Percentiles rank a stretch among this genome's conserved stretches.
Conservation (phyloP, 2,329 filamentous ascomycete genomes). For the Myrmaecium sp. region DNA sequence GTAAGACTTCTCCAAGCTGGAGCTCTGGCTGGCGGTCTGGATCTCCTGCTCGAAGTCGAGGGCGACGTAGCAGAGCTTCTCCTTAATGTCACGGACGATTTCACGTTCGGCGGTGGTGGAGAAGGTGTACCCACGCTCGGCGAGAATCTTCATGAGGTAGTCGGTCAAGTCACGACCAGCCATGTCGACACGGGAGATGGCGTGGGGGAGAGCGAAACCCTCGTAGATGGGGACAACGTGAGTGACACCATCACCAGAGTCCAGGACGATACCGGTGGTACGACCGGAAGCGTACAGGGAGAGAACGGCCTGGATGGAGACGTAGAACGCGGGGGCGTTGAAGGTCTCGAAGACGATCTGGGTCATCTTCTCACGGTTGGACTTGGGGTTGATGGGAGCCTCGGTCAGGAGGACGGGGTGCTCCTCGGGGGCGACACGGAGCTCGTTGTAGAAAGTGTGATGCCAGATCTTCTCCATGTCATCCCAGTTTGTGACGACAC, state of each 20-base stretch:
- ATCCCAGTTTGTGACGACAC: slow-evolving; percentile 99
- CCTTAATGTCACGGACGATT: slow-evolving; percentile 99
- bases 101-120: slow-evolving; percentile 99
- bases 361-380: slow-evolving; percentile 99
- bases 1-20: slow-evolving; percentile 98
- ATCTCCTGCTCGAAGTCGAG: slow-evolving; percentile 99
- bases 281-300: slow-evolving; percentile 99
- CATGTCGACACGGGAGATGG: slow-evolving; percentile 99
- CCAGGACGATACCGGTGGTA: slow-evolving; percentile 99
- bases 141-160: slow-evolving; percentile 99
- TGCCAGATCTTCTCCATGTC: slow-evolving; percentile 99
- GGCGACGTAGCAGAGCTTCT: slow-evolving; percentile 99
- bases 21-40: slow-evolving; percentile 98
- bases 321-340: slow-evolving; percentile 99
- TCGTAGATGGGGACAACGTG: slow-evolving; percentile 99
- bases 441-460: slow-evolving; percentile 99
- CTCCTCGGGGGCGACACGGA: slow-evolving; percentile 99
- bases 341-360: slow-evolving; percentile 99
- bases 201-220: slow-evolving; percentile 99
- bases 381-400: slow-evolving; percentile 99
- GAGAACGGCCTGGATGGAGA: slow-evolving; percentile 98
- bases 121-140: slow-evolving; percentile 98
- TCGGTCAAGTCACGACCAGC: slow-evolving; percentile 99
- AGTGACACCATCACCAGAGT: slow-evolving; percentile 99
- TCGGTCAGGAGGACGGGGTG: slow-evolving; percentile 98